Evolutionary conservation across 129 eudicot genomes (phyloP).

Genomic region (Flaveria ramosissima): DNA sequence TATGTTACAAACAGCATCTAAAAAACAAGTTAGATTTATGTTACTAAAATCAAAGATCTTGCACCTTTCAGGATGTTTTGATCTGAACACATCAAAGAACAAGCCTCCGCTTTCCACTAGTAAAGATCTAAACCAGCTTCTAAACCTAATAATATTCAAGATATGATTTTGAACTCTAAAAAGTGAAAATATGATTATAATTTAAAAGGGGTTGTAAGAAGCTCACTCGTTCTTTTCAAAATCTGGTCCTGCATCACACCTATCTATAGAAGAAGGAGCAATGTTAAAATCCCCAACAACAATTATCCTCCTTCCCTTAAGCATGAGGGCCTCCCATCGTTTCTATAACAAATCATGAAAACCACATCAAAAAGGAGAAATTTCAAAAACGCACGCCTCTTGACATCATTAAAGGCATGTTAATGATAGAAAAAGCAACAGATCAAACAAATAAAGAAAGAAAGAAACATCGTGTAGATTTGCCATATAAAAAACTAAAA

Average conservation of each 20-base stretch:
- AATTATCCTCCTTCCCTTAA: constrained; percentile 69
- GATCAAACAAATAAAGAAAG: not conserved
- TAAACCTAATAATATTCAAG: constrained; percentile 60
- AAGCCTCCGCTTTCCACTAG: constrained; percentile 75
- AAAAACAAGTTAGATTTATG: not conserved
- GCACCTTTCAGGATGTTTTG: constrained; percentile 93
- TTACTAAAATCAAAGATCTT: not conserved
- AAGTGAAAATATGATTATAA: constrained; percentile 3
- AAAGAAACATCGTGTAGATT: not conserved
- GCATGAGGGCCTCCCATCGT: constrained; percentile 86
- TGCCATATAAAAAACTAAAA: not conserved
- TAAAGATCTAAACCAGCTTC: constrained; percentile 92
- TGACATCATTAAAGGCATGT: not conserved
- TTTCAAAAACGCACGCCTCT: not conserved
- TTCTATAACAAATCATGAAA: constrained; percentile 55
- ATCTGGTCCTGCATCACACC: constrained; percentile 96
- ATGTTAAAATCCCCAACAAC: constrained; percentile 96
- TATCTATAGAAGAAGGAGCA: constrained; percentile 88
- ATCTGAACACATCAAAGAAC: constrained; percentile 79
- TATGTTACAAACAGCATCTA: constrained; percentile 1
- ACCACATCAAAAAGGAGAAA: constrained; percentile 13
- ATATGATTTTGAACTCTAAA: not conserved
- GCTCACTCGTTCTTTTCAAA: constrained; percentile 96
- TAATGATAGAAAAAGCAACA: not conserved
- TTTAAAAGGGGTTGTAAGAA: constrained; percentile 11